Conservation (phyloP, 176 grass and related monocot genomes). For the Musa itinerans region DNA sequence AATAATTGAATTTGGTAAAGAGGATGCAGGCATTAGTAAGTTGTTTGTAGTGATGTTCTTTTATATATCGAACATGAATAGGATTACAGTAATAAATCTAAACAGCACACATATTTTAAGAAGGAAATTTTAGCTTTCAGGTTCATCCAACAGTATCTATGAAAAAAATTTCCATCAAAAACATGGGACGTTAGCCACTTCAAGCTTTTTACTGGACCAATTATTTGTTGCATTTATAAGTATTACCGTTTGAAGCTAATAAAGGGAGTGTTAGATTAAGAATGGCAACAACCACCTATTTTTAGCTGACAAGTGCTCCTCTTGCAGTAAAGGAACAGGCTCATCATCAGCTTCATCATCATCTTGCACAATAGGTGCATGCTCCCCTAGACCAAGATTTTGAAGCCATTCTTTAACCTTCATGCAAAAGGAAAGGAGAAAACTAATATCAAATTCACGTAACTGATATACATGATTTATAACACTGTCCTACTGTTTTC, state of each 20-base stretch:
- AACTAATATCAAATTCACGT: conserved; percentile 10
- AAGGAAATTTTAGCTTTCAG: background rate
- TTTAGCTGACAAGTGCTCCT: conserved; percentile 61
- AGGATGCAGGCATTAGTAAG: background rate
- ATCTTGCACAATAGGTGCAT: conserved; percentile 79
- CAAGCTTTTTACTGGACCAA: no score
- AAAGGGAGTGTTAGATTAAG: background rate
- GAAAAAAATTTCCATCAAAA: background rate
- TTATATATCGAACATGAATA: background rate
- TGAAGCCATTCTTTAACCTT: conserved; percentile 99
- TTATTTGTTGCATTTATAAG: background rate
- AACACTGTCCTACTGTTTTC: background rate
- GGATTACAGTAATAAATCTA: background rate
- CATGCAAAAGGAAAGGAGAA: conserved; percentile 12
- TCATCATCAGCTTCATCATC: conserved; percentile 93
- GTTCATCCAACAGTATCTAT: background rate
- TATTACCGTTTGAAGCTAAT: conserved; percentile 6
- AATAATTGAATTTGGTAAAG: no score
- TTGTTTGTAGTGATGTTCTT: background rate
- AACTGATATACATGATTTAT: background rate
- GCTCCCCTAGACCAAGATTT: conserved; percentile 86
- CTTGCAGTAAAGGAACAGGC: conserved; percentile 53
- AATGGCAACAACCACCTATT: conserved; percentile 48
- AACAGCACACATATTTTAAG: background rate
- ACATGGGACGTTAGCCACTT: no score